A percentile compares a stretch with the other conserved stretches of the same genome.
Conservation (phyloP, 306 rosid species). For the Parietaria judaica region DNA sequence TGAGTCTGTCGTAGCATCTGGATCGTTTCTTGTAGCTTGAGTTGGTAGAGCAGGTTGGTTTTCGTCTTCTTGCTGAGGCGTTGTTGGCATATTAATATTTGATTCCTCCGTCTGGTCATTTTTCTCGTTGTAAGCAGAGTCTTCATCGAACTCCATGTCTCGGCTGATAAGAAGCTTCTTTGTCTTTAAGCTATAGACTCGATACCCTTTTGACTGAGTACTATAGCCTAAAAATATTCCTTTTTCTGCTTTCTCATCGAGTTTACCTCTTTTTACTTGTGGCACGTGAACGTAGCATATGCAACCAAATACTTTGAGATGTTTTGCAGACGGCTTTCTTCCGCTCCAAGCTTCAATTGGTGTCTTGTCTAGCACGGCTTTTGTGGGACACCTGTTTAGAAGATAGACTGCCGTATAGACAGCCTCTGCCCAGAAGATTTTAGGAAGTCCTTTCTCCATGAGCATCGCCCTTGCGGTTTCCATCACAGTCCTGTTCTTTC, state of each 20-base stretch:
- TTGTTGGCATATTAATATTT: not conserved
- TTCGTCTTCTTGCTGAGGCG: not conserved
- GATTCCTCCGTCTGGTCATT: not conserved
- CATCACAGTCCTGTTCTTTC: not conserved
- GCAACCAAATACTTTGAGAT: conserved; percentile 5
- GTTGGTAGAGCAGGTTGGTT: not conserved
- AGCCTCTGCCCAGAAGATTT: conserved; percentile 2
- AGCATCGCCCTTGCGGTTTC: conserved; percentile 1
- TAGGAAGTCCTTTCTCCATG: not conserved
- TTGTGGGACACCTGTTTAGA: not conserved
- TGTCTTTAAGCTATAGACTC: not conserved
- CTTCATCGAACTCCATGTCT: conserved; percentile 7
- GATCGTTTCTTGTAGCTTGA: not conserved
- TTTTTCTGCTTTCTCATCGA: not conserved
- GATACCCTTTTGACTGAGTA: conserved; percentile 3
- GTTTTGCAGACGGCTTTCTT: not conserved
- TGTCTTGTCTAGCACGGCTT: not conserved
- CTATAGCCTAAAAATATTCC: not conserved
- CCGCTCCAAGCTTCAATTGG: conserved; percentile 1
- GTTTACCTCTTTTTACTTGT: not conserved
- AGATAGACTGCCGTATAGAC: not conserved
- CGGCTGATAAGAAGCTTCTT: conserved; percentile 5
- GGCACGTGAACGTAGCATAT: not conserved
- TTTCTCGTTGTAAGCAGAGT: not conserved
- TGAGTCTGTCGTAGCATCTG: no score